These are phyloP conservation scores for Microbotryum violaceum DNA, from an alignment of 1,284 basidiomycete genomes.

Conservation along the genomic window DNA sequence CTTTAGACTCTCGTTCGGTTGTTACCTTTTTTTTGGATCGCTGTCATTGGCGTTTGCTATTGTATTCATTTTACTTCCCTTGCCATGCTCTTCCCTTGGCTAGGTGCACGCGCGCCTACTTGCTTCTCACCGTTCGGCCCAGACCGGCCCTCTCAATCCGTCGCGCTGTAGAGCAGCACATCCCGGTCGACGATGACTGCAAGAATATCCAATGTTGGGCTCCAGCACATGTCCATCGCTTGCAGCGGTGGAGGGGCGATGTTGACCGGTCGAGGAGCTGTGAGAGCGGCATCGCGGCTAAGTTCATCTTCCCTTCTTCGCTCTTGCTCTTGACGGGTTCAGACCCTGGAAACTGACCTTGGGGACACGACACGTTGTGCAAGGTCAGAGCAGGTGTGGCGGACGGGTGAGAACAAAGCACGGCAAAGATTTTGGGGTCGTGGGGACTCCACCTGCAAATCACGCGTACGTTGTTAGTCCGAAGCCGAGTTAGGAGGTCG, in stretches of 20 bases:
- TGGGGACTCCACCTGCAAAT: background rate
- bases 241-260: constrained; percentile 1
- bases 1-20: background rate
- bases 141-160: background rate
- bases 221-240: constrained; percentile 1
- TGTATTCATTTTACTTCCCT: background rate
- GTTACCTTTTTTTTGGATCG: constrained; percentile 1
- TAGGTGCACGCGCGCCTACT: no score
- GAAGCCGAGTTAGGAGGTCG: no score
- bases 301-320: no score
- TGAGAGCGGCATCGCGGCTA: background rate
- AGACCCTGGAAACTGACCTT: background rate
- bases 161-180: background rate
- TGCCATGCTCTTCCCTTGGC: background rate
- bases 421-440: background rate
- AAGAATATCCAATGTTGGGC: background rate
- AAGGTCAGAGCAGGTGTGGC: constrained; percentile 1
- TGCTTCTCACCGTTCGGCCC: no score
- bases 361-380: background rate
- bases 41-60: background rate
- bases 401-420: background rate
- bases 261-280: background rate
- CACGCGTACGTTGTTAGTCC: no score
- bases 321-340: no score
- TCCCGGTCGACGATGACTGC: background rate